Evolutionary conservation across 2,329 filamentous ascomycete genomes (phyloP).

Genomic region (Stenocarpella maydis): DNA sequence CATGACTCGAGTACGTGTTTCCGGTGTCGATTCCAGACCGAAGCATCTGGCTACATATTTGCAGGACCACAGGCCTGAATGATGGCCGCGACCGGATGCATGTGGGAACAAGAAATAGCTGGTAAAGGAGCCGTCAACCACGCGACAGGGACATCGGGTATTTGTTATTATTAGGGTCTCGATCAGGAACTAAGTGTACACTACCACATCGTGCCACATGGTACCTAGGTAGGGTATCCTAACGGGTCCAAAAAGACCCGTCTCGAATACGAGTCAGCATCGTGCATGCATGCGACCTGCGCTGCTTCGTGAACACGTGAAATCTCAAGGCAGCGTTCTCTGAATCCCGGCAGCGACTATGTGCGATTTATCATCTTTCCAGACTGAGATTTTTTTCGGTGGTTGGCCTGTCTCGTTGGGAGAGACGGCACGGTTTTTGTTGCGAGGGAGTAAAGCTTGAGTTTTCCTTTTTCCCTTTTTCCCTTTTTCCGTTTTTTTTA

Average conservation of each 20-base stretch:
- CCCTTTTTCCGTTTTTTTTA: too few relatives aligned
- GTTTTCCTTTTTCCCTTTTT: too few relatives aligned
- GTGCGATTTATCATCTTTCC: constrained; percentile 6
- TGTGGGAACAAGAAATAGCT: not conserved
- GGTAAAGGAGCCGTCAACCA: not conserved
- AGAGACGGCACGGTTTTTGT: constrained; percentile 21
- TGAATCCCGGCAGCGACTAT: not conserved
- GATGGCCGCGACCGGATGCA: too few relatives aligned
- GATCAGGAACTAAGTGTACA: too few relatives aligned
- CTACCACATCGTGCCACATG: not conserved
- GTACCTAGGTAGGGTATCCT: not conserved
- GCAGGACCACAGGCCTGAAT: too few relatives aligned
- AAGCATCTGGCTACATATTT: not conserved
- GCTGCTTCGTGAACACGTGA: constrained; percentile 9
- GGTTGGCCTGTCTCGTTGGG: constrained; percentile 16
- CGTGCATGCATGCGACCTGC: constrained; percentile 10
- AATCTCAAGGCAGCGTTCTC: not conserved
- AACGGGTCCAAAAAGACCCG: not conserved
- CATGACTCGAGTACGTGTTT: constrained; percentile 24
- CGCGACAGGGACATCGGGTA: not conserved
- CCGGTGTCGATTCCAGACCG: not conserved
- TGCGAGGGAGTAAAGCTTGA: constrained; percentile 1
- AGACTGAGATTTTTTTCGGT: constrained; percentile 5
- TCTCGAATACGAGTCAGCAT: constrained; percentile 14
- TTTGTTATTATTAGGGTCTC: not conserved